Evolutionary conservation across 805 yeast genomes (phyloP), one percentile per base, ranked within the genome.

Genomic region (Ogataea naganishii): DNA sequence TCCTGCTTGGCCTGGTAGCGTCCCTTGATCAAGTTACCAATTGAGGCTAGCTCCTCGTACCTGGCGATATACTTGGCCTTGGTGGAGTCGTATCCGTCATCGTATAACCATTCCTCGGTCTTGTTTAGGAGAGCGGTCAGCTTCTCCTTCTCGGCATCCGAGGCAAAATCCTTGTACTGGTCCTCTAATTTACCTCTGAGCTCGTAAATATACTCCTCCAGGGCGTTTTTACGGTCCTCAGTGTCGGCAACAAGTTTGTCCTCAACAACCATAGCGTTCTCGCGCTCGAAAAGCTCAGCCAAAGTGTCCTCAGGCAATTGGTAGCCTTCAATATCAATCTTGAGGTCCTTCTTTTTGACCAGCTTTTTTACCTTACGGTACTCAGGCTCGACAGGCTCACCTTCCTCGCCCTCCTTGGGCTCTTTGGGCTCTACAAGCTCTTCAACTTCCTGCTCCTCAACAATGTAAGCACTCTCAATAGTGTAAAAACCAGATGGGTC

Each of bases 81-180:
- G 52, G 88, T 72, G 40, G 96, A 75, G 60, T 92, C 99, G 56
- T 83, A 86, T 54, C 97, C 97, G 34, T 86, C 98, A 39, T 82
- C 95, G 63, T 92, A 92, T 52, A 92, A 75, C 99, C 99, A 92
- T 55, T 89, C 96, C 72, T 92, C 98, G 43, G 97, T 76, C 59
- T 77, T 80, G 52, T 69, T 57, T 56, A 92, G 72, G 70, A 80
- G 70, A 37, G 64, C 81, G 29, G 72, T 58, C 51, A 92, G 70
- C 53, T 72, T 81, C 41, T 64, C 66, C 75, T 89, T 89, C 73
- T 92, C 98, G 51, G 76, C 85, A 37, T 80, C 94, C 44, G 81
- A 71, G 35, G 96, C 96, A 56, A 88, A 92, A 48, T 69, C 77
- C 44, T 82, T 72, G 58, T 89, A 89, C 49, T 77, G 78, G 34